Evolutionary conservation across 495 filamentous ascomycete species (phyloP), one percentile per base, ranked within the genome.

Genomic region (Parathielavia appendiculata): DNA sequence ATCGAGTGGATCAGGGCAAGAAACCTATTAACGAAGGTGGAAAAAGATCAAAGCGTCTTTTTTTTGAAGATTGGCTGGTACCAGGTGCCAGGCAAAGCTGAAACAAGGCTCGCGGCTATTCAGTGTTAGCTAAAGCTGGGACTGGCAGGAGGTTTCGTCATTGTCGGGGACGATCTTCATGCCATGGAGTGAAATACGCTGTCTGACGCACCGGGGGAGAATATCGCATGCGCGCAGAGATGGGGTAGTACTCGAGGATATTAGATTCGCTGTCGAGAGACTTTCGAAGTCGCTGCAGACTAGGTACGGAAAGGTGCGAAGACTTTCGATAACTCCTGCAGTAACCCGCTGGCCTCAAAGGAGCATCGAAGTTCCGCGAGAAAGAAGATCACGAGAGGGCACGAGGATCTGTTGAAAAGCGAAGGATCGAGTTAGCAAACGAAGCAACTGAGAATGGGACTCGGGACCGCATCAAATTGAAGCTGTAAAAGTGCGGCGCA

Each of bases 261-360:
- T 66, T 67, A 64, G 58, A 52, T 40, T 62, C 63, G 59, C 51
- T 26, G 39, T 60, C 54, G 63, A 59, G 59, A 36, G 66, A 69
- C 66, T 71, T 62, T 72, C 67, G 63, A 71, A 74, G 63, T 69
- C 61, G 64, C 61, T 41, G 35, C 56, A 49, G 76, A 76, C 68
- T 74, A 45, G 69, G 75, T 74, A 55, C 51, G 73, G 61, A 68
- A 60, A 57, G 49, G 62, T 50, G 66, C 67, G 62, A 66, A 59
- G 60, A 62, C 61, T 72, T 69, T 75, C 72, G 71, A 80, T 71
- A 71, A 69, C 87, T 91, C 86, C 89, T 90, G 89, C 88, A 92
- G 89, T 83, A 80, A 73, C 88, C 87, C 83, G 89, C 89, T 91
- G 88, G 86, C 88, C 89, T 92, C 85, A 87, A 87, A 87, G 85